Conservation (phyloP, 495 filamentous ascomycete genomes). For the Trichocladium antarcticum region DNA sequence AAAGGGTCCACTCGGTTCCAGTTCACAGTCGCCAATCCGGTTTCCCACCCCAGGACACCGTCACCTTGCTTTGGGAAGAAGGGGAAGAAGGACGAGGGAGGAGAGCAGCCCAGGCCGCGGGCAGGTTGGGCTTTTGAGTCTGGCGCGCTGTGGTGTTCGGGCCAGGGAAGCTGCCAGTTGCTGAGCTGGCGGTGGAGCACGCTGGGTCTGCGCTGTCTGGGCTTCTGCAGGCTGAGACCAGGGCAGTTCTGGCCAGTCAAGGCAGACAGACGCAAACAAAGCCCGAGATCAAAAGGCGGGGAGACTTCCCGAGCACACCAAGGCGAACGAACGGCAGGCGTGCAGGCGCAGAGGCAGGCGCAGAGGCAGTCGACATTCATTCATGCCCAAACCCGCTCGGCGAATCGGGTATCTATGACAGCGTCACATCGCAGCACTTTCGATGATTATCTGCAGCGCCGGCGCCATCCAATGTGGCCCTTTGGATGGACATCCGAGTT, state of each 20-base stretch:
- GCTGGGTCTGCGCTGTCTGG: background rate
- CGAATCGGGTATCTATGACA: too few relatives aligned
- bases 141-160: background rate
- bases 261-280: background rate
- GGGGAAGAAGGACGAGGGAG: too few relatives aligned
- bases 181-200: conserved; percentile 25
- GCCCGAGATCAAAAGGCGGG: conserved; percentile 1
- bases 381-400: too few relatives aligned
- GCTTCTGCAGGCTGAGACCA: conserved; percentile 3
- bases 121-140: conserved; percentile 6
- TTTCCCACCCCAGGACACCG: background rate
- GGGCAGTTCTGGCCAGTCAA: conserved; percentile 1
- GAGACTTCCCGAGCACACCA: conserved; percentile 1
- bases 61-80: too few relatives aligned
- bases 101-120: background rate
- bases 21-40: conserved; percentile 1
- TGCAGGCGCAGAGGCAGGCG: too few relatives aligned
- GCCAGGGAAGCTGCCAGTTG: conserved; percentile 11
- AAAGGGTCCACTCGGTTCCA: conserved; percentile 1
- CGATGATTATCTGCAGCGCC: too few relatives aligned
- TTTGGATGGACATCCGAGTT: too few relatives aligned
- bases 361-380: too few relatives aligned
- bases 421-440: too few relatives aligned
- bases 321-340: too few relatives aligned
- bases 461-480: too few relatives aligned